Evolutionary conservation across 441 rosid genomes (phyloP).

Genomic region (Heliophila coronopifolia): DNA sequence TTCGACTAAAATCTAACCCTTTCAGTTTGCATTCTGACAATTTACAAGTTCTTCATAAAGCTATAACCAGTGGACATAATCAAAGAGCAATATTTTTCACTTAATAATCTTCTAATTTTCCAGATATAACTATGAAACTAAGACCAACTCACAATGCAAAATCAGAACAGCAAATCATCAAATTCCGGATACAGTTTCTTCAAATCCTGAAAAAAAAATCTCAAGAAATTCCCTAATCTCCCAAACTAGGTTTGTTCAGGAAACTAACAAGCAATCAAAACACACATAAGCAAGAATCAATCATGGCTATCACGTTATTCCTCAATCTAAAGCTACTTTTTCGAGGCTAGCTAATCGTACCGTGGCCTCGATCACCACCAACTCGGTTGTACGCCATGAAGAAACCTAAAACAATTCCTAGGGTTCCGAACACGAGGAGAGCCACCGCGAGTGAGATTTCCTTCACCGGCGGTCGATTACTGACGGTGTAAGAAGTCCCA

Average conservation of each 20-base stretch:
- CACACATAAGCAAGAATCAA: neutral
- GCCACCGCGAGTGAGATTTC: conserved; percentile 90
- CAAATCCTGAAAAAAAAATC: neutral
- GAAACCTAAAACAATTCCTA: conserved; percentile 57
- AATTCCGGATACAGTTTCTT: neutral
- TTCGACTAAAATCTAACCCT: neutral
- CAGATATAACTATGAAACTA: neutral
- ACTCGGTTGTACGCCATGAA: conserved; percentile 63
- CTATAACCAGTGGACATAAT: conserved; percentile 7
- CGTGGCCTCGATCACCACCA: conserved; percentile 88
- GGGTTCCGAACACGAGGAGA: conserved; percentile 75
- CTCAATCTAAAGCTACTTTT: too few species aligned
- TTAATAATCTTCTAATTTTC: neutral
- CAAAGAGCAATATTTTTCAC: conserved; percentile 7
- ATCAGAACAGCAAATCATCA: neutral
- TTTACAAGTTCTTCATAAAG: neutral
- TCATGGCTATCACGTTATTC: too few species aligned
- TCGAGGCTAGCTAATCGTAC: too few species aligned
- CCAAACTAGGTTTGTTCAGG: neutral
- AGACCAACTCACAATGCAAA: neutral
- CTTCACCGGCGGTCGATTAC: conserved; percentile 77
- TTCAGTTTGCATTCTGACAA: neutral
- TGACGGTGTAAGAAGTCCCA: conserved; percentile 56
- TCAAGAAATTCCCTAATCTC: neutral
- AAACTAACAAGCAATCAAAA: conserved; percentile 8